Conservation (phyloP, 2,329 filamentous ascomycete species). For the Coleophoma cylindrospora region DNA sequence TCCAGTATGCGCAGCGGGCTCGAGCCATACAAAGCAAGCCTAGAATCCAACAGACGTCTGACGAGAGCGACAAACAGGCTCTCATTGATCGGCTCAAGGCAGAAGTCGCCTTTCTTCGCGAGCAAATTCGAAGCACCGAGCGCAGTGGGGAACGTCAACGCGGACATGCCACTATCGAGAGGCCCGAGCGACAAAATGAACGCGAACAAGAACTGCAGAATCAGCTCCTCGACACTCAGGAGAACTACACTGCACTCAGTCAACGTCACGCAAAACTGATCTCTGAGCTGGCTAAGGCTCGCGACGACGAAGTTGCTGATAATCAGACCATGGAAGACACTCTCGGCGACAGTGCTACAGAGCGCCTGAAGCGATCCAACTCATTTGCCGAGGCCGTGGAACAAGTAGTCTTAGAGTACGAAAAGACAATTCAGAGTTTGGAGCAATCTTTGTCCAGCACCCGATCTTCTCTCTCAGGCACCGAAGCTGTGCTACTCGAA, state of each 20-base stretch:
- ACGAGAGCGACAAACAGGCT: conserved; percentile 91
- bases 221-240: conserved; percentile 85
- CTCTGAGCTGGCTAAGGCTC: conserved; percentile 82
- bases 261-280: conserved; percentile 94
- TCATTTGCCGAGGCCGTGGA: conserved; percentile 95
- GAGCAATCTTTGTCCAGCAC: conserved; percentile 91
- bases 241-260: conserved; percentile 89
- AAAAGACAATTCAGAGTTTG: conserved; percentile 93
- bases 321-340: conserved; percentile 55
- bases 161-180: conserved; percentile 55
- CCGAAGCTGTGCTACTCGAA: conserved; percentile 83
- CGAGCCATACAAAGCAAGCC: conserved; percentile 97
- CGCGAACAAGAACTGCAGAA: conserved; percentile 89
- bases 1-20: conserved; percentile 94
- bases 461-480: conserved; percentile 73
- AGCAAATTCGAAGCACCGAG: conserved; percentile 87
- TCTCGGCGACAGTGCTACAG: conserved; percentile 73
- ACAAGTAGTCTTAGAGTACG: conserved; percentile 93
- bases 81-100: conserved; percentile 90
- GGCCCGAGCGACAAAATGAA: conserved; percentile 74
- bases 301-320: conserved; percentile 61
- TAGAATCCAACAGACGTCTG: conserved; percentile 81
- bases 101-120: conserved; percentile 87
- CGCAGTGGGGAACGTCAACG: conserved; percentile 52
- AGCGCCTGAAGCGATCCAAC: conserved; percentile 88